Evolutionary conservation across 495 filamentous ascomycete genomes (phyloP), one percentile per base, ranked within the genome.

Genomic region (Letharia lupina): DNA sequence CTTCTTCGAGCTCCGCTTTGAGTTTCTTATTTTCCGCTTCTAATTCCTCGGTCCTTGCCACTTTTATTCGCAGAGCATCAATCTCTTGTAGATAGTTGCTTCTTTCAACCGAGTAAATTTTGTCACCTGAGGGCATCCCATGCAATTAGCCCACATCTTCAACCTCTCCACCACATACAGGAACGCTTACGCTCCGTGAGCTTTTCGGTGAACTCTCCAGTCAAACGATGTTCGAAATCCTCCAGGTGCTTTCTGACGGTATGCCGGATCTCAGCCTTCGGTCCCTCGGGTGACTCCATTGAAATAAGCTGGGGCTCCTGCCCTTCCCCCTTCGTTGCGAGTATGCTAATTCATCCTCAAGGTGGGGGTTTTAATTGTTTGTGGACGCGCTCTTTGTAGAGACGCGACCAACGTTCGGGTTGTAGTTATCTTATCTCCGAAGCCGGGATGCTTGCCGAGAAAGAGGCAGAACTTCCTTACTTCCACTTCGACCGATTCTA

Each of bases 1-100:
- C 40, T 65, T 41, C 62, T 63, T 68, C 60, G 65, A 66, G 58
- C 71, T 71, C 64, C 67, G 73, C n/a, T 67, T 70, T 47, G 59
- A 64, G 20, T 37, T 65, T 60, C 4, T 31, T 40, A 44, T 67
- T 58, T 62, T 74, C 69, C 37, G 62, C 66, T 63, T 67, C 63
- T 65, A 62, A 60, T 54, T 65, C 65, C 35, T 18, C 23, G 16
- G 28, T 47, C 16, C 18, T 64, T 40, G 62, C 64, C 39, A 35
- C 54, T 72, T 57, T 70, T 13, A 56, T 68, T 54, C 65, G 74
- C 16, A 79, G 62, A 23, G 48, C 65, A 40, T 73, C 68, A 16
- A 80, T 66, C 62, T 78, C 75, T 39, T 67, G 62, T 8, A 59
- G 59, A 47, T 63, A 62, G 35, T 65, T 61, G 40, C 48, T 45